Evolutionary conservation across 2,329 filamentous ascomycete genomes (phyloP).

Genomic region (Ophiostoma piceae): DNA sequence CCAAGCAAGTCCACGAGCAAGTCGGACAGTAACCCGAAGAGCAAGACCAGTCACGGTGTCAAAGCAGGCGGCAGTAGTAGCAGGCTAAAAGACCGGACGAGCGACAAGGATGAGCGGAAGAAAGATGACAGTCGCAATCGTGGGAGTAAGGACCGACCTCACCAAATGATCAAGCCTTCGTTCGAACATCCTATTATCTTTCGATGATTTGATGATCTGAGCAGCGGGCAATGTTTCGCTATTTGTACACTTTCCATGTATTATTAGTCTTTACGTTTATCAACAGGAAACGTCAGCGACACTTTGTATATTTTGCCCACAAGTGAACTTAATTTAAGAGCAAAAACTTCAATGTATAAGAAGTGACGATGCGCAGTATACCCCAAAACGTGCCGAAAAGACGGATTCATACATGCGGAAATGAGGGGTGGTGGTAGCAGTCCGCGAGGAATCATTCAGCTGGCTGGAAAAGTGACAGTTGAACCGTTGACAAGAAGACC

Average conservation of each 20-base stretch:
- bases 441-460: background rate
- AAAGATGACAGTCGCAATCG: background rate
- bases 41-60: background rate
- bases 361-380: background rate
- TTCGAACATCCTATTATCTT: background rate
- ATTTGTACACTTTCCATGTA: background rate
- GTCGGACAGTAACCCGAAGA: background rate
- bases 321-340: background rate
- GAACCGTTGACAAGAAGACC: background rate
- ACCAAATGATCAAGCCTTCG: background rate
- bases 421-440: background rate
- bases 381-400: background rate
- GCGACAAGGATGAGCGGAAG: background rate
- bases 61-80: background rate
- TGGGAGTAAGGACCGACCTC: background rate
- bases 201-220: background rate
- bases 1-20: background rate
- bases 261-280: background rate
- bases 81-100: background rate
- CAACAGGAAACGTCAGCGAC: background rate
- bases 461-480: background rate
- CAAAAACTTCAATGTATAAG: background rate
- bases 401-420: background rate
- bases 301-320: background rate
- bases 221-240: background rate